These are phyloP conservation scores for Hamamelis virginiana DNA, from an alignment of 164 flowering plant genomes.

Conservation along the genomic window DNA sequence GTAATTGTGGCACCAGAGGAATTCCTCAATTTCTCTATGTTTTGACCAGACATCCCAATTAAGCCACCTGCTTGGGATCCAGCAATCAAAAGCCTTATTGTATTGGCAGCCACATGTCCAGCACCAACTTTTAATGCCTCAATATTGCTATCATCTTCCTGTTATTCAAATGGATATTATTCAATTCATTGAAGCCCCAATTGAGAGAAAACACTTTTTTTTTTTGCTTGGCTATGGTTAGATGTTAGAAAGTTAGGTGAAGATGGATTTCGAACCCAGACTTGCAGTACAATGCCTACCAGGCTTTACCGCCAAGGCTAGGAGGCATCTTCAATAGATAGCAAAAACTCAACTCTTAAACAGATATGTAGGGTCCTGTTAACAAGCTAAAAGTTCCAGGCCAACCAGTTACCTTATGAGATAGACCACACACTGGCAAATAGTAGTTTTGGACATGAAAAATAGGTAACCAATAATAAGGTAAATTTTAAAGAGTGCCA, in stretches of 20 bases:
- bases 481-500: not conserved
- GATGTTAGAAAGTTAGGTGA: no score
- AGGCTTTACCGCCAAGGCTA: no score
- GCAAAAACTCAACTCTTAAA: no score
- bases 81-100: slow-evolving; percentile 81
- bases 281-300: no score
- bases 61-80: slow-evolving; percentile 94
- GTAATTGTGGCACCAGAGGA: slow-evolving; percentile 71
- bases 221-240: not conserved
- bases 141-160: slow-evolving; percentile 51
- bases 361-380: not conserved
- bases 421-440: no score
- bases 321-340: no score
- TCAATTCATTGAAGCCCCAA: not conserved
- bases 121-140: slow-evolving; percentile 44
- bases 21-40: slow-evolving; percentile 71
- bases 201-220: not conserved
- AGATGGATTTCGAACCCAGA: no score
- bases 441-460: no score
- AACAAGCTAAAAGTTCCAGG: not conserved
- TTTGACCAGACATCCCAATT: slow-evolving; percentile 86
- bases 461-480: no score
- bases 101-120: slow-evolving; percentile 67
- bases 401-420: no score
- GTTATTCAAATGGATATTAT: slow-evolving; percentile 10